Conservation (phyloP, 192 early-diverging fungal genomes). For the Spizellomyces punctatus region DNA sequence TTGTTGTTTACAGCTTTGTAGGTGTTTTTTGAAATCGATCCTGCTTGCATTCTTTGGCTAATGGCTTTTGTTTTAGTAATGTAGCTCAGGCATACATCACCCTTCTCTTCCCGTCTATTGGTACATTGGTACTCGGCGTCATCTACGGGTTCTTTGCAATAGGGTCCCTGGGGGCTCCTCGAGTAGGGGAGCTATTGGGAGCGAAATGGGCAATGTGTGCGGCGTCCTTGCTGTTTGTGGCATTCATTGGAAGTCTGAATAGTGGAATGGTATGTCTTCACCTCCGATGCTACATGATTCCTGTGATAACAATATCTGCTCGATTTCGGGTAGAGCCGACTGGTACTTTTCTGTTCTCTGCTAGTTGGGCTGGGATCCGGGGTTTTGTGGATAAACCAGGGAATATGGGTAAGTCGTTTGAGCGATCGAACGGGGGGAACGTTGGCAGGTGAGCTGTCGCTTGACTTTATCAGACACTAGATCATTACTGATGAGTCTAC, state of each 20-base stretch:
- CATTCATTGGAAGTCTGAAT: slow-evolving; percentile 21
- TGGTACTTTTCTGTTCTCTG: slow-evolving; percentile 18
- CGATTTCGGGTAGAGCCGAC: slow-evolving; percentile 2
- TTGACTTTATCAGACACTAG: background rate
- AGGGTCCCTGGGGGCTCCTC: slow-evolving; percentile 18
- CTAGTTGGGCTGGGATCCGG: slow-evolving; percentile 27
- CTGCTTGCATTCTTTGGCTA: background rate
- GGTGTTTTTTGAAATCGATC: background rate
- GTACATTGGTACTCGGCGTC: slow-evolving; percentile 16
- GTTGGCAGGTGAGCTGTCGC: slow-evolving; percentile 9
- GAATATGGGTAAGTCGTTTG: slow-evolving; percentile 26
- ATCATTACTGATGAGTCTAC: background rate
- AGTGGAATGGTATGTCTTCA: background rate
- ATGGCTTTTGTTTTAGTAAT: slow-evolving; percentile 14
- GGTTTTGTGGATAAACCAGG: slow-evolving; percentile 35
- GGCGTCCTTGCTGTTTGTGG: slow-evolving; percentile 19
- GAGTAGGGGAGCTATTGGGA: slow-evolving; percentile 19
- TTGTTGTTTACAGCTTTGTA: slow-evolving; percentile 31
- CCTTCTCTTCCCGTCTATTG: slow-evolving; percentile 20
- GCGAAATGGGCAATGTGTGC: slow-evolving; percentile 29
- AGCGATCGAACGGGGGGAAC: slow-evolving; percentile 12
- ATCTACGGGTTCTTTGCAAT: slow-evolving; percentile 35
- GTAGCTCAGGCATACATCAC: slow-evolving; percentile 33
- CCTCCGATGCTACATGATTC: background rate
- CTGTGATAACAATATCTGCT: background rate